A percentile compares a stretch with the other conserved stretches of the same genome.
These are phyloP conservation scores for Tephrocybe sp. DNA, from an alignment of 768 basidiomycete species.

Conservation along the genomic window DNA sequence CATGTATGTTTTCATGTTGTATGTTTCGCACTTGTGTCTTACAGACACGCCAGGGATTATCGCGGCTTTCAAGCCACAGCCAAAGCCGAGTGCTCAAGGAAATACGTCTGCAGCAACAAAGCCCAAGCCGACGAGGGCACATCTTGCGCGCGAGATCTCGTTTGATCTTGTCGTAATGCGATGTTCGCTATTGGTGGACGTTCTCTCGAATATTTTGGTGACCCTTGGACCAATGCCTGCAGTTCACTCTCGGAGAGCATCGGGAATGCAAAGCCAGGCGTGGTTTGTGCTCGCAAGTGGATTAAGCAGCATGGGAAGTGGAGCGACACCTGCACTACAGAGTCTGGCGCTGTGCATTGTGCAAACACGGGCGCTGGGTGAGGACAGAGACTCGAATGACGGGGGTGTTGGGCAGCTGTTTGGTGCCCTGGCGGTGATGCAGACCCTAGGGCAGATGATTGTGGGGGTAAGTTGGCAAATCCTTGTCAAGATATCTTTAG, in stretches of 20 bases:
- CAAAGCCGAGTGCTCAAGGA: conserved; percentile 9
- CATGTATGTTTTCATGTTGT: conserved; percentile 26
- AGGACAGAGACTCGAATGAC: conserved; percentile 17
- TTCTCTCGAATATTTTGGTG: conserved; percentile 61
- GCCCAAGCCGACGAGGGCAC: conserved; percentile 46
- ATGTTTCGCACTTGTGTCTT: background rate
- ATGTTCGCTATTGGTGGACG: conserved; percentile 62
- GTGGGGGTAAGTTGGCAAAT: conserved; percentile 35
- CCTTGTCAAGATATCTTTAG: background rate
- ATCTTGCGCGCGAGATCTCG: conserved; percentile 59
- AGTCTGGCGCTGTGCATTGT: conserved; percentile 68
- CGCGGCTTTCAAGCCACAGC: conserved; percentile 51
- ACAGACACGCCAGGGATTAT: conserved; percentile 49
- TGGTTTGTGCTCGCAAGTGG: conserved; percentile 62
- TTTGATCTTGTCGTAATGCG: conserved; percentile 68
- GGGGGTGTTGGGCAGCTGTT: conserved; percentile 55
- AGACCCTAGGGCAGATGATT: conserved; percentile 69
- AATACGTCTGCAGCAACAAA: conserved; percentile 18
- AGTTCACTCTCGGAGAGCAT: conserved; percentile 17
- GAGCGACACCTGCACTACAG: conserved; percentile 64
- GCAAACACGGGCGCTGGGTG: conserved; percentile 36
- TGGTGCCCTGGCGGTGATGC: conserved; percentile 68
- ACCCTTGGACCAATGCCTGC: conserved; percentile 48
- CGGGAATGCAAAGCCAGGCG: conserved; percentile 31
- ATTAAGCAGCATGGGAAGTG: conserved; percentile 62